These are phyloP conservation scores for Penicillium fuscoglaucum DNA, from an alignment of 2,329 filamentous ascomycete genomes.

Conservation along the genomic window DNA sequence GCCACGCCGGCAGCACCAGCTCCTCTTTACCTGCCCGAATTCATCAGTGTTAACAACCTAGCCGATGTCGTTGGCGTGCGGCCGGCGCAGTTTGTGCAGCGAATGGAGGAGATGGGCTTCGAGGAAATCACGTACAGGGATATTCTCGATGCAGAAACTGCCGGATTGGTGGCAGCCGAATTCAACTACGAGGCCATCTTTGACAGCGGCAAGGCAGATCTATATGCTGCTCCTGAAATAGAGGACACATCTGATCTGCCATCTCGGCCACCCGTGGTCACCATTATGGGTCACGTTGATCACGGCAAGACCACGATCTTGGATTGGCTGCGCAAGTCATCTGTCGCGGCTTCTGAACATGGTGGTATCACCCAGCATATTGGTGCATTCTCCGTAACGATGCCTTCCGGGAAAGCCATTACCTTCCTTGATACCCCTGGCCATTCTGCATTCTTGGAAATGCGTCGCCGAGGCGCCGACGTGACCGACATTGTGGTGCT, in stretches of 20 bases:
- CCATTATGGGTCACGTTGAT: slow-evolving; percentile 99
- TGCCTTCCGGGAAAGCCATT: slow-evolving; percentile 83
- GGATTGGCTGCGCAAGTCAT: slow-evolving; percentile 90
- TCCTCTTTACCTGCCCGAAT: slow-evolving; percentile 79
- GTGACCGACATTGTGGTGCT: slow-evolving; percentile 96
- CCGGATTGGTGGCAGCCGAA: slow-evolving; percentile 84
- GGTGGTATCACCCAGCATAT: slow-evolving; percentile 99
- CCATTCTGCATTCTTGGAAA: slow-evolving; percentile 90
- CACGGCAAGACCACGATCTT: slow-evolving; percentile 97
- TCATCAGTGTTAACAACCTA: slow-evolving; percentile 83
- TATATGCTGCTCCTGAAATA: slow-evolving; percentile 67
- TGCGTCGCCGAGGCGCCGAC: slow-evolving; percentile 92
- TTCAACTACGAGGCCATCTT: slow-evolving; percentile 88
- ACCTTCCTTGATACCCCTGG: slow-evolving; percentile 97
- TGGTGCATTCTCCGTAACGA: slow-evolving; percentile 88
- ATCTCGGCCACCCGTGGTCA: slow-evolving; percentile 83
- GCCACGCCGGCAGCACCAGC: slow-evolving; percentile 48
- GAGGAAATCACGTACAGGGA: slow-evolving; percentile 80
- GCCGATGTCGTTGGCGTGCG: slow-evolving; percentile 72
- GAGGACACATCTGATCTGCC: slow-evolving; percentile 70
- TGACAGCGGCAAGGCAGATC: slow-evolving; percentile 65
- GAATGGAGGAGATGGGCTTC: slow-evolving; percentile 84
- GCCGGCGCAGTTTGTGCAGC: slow-evolving; percentile 67
- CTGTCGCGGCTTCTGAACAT: slow-evolving; percentile 85
- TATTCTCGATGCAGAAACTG: slow-evolving; percentile 86